Evolutionary conservation across 2,329 filamentous ascomycete species (phyloP).

Genomic region (Alternaria novae-zelandiae): DNA sequence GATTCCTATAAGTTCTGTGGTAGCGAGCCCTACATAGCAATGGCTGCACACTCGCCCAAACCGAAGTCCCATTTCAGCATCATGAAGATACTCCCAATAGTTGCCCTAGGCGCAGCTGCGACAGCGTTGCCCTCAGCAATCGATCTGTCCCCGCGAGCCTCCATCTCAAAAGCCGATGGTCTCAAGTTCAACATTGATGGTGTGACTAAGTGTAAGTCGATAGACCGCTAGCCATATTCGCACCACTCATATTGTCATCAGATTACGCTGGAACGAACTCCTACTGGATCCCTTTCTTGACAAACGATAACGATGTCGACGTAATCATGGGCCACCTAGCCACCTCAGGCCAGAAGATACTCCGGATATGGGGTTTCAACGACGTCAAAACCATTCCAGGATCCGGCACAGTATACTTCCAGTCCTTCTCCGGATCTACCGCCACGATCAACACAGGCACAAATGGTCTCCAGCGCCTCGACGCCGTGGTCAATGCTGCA

Average conservation of each 20-base stretch:
- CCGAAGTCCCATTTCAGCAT: background rate
- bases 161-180: constrained; percentile 34
- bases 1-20: background rate
- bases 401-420: constrained; percentile 60
- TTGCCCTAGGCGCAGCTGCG: constrained; percentile 26
- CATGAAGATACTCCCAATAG: constrained; percentile 33
- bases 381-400: constrained; percentile 57
- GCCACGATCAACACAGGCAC: constrained; percentile 68
- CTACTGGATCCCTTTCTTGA: constrained; percentile 63
- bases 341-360: constrained; percentile 61
- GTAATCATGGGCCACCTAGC: constrained; percentile 54
- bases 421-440: constrained; percentile 56
- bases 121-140: constrained; percentile 26
- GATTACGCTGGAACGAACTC: constrained; percentile 62
- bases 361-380: constrained; percentile 70
- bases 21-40: background rate
- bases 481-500: constrained; percentile 67
- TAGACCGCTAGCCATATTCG: background rate
- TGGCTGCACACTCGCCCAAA: background rate
- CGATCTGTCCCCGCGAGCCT: constrained; percentile 22
- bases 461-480: constrained; percentile 68
- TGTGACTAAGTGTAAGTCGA: constrained; percentile 37
- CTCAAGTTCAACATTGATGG: constrained; percentile 46
- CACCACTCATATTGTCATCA: constrained; percentile 9
- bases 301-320: constrained; percentile 63